Evolutionary conservation across 2,329 filamentous ascomycete genomes (phyloP), one percentile per base, ranked within the genome.

Genomic region (Cordyceps cicadae): DNA sequence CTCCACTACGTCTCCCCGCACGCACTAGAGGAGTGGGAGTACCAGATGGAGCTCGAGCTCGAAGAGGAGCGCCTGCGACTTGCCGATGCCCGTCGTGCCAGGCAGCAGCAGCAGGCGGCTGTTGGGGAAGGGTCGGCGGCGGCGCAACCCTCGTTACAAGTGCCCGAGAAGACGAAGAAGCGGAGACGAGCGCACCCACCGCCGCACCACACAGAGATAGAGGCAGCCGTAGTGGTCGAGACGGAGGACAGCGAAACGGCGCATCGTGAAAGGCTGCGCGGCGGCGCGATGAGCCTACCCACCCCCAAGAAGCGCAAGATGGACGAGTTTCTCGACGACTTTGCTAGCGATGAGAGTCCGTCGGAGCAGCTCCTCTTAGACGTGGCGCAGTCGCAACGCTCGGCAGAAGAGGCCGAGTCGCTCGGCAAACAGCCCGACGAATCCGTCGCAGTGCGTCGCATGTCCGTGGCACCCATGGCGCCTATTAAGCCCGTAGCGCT

Each of bases 1-100:
- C 73, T 81, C 14, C 79, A 86, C 37, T 87, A 85, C 63, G 83
- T 87, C 8, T 85, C 84, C 0, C 79, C 80, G 2, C 72, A 75
- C 12, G 76, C 75, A 11, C 65, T 85, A 3, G 85, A 87, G 67
- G 76, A 83, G 0, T 87, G 79, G 74, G 83, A 86, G 63, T 78
- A 76, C 58, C 68, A 72, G 2, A 70, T 75, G 15, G 75, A 76
- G 54, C 71, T 78, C 24, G 72, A 76, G 60, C 69, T 75, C 21
- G 77, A 80, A n/a, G 67, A 72, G 51, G 72, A 77, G 45, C 71
- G 73, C 34, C 62, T 64, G 9, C 66, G 67, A 24, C 60, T 68
- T 21, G 68, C 66, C 26, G 58, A 68, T 39, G 68, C 71, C 17
- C 67, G 67, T 50, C 62, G 67, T 50, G 54, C 52, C 5, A 14